Evolutionary conservation across 768 basidiomycete genomes (phyloP).

Genomic region (Coprinellus aureogranulatus): DNA sequence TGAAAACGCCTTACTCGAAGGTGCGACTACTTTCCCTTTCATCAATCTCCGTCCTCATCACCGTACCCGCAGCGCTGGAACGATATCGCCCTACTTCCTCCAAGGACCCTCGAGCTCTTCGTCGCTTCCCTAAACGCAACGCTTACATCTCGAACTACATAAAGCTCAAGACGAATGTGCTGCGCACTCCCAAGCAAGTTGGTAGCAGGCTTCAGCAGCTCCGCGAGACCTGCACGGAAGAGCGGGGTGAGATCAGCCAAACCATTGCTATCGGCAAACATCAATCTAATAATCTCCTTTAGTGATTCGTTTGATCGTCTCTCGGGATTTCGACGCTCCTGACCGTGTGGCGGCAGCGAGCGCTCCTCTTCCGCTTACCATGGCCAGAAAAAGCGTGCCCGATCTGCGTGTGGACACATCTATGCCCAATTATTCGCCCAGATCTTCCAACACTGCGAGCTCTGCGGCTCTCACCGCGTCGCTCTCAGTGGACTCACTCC

Average conservation of each 20-base stretch:
- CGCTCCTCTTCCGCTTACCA: neutral
- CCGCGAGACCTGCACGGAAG: constrained; percentile 57
- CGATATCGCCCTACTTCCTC: constrained; percentile 54
- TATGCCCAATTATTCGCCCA: neutral
- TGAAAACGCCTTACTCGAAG: constrained; percentile 61
- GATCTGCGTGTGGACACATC: constrained; percentile 9
- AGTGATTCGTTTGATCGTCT: constrained; percentile 17
- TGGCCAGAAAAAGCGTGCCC: neutral
- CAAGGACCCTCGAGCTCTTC: constrained; percentile 50
- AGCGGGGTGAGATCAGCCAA: constrained; percentile 44
- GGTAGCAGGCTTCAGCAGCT: constrained; percentile 69
- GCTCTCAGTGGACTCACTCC: constrained; percentile 6
- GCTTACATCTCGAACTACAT: constrained; percentile 66
- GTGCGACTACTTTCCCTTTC: constrained; percentile 29
- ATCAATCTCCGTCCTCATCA: constrained; percentile 1
- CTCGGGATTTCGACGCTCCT: constrained; percentile 10
- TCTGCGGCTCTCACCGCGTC: neutral
- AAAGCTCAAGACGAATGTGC: constrained; percentile 49
- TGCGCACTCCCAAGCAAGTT: constrained; percentile 65
- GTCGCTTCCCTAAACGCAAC: constrained; percentile 66
- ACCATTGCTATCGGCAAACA: neutral
- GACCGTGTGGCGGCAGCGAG: constrained; percentile 6
- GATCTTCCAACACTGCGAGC: neutral
- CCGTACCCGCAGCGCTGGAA: constrained; percentile 42
- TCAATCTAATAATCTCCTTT: neutral